A percentile compares a stretch with the other conserved stretches of the same genome.
Evolutionary conservation across 768 basidiomycete species (phyloP).

Genomic region (Cyclocybe cylindracea): DNA sequence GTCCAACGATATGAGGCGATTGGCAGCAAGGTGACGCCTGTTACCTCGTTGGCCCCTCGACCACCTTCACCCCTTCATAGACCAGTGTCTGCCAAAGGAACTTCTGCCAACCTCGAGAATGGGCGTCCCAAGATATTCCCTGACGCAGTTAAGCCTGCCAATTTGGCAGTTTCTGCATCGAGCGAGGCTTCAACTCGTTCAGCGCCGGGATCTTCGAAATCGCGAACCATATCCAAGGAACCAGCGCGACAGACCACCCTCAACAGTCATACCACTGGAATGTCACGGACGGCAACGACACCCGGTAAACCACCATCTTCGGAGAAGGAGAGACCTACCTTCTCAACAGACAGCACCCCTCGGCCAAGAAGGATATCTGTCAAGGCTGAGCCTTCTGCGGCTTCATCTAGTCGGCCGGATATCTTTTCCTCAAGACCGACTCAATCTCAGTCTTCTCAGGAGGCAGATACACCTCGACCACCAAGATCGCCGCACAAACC

Average conservation of each 20-base stretch:
- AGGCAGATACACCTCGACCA: slow-evolving; percentile 11
- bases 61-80: slow-evolving; percentile 31
- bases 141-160: slow-evolving; percentile 1
- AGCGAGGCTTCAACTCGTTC: slow-evolving; percentile 3
- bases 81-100: slow-evolving; percentile 13
- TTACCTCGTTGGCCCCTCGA: slow-evolving; percentile 18
- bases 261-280: background rate
- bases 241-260: slow-evolving; percentile 2
- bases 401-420: slow-evolving; percentile 16
- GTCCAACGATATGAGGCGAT: slow-evolving; percentile 82
- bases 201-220: slow-evolving; percentile 3
- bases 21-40: slow-evolving; percentile 35
- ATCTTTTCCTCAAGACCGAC: slow-evolving; percentile 13
- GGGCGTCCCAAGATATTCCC: slow-evolving; percentile 11
- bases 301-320: slow-evolving; percentile 5
- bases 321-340: slow-evolving; percentile 8
- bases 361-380: slow-evolving; percentile 27
- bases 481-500: slow-evolving; percentile 21
- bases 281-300: slow-evolving; percentile 13
- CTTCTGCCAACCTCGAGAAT: slow-evolving; percentile 6
- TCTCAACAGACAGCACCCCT: slow-evolving; percentile 19
- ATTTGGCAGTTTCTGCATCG: background rate
- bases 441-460: slow-evolving; percentile 6
- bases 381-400: slow-evolving; percentile 24
- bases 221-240: slow-evolving; percentile 2